phyloP scores from a whole-genome alignment of 2,329 filamentous ascomycete species.

The Colletotrichum magnum region DNA sequence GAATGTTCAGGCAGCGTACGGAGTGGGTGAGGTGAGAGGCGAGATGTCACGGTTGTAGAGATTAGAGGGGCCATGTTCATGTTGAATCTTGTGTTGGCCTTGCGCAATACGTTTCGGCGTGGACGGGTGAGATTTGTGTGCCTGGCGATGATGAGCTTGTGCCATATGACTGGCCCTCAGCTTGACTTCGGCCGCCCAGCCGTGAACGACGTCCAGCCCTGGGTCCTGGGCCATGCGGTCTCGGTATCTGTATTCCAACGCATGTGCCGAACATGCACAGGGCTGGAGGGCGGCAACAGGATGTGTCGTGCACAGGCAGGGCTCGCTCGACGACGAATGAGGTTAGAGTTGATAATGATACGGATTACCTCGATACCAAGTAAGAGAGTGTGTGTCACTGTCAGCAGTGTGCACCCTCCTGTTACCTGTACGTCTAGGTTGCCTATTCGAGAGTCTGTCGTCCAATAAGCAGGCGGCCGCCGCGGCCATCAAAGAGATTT shows the following conservation, averaged over 20 bases:
- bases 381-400: constrained; percentile 20
- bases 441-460: constrained; percentile 6
- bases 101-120: background rate
- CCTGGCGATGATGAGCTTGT: constrained; percentile 1
- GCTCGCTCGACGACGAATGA: constrained; percentile 26
- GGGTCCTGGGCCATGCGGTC: background rate
- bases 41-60: constrained; percentile 10
- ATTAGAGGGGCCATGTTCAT: constrained; percentile 14
- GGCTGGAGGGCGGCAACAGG: background rate
- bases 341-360: constrained; percentile 1
- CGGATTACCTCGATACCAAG: too few relatives aligned
- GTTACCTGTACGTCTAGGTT: constrained; percentile 1
- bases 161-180: background rate
- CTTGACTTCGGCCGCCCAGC: background rate
- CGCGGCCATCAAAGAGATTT: too few relatives aligned
- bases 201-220: background rate
- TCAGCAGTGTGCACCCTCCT: constrained; percentile 8
- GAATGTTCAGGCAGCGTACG: background rate
- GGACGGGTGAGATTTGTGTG: constrained; percentile 21
- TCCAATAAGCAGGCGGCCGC: background rate
- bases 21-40: background rate
- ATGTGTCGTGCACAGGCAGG: background rate
- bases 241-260: constrained; percentile 8
- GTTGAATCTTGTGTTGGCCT: background rate
- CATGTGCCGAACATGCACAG: constrained; percentile 22